Base-by-base conservation (phyloP, 2,329 filamentous ascomycete species). In the Phaeosphaeria sp. region DNA sequence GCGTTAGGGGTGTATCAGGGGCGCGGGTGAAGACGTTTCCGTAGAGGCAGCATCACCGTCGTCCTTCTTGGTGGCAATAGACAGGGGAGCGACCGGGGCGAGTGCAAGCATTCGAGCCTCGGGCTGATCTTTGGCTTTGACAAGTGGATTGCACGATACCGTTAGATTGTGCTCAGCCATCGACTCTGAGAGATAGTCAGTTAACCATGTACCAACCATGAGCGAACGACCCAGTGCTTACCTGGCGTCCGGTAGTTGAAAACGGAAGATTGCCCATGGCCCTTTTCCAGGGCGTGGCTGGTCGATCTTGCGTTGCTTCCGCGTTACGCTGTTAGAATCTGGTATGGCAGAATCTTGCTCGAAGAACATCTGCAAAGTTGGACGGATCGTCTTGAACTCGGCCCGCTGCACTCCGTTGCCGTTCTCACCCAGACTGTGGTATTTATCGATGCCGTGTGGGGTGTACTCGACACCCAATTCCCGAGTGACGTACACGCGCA, bases 241-340 rank as follows among this genome's bases (percentile, higher is more conserved):
- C 72, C 61, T 48, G 68, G 52, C 36, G 54, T 71, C 7, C 79
- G 74, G 59, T 80, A 81, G 61, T 79, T 79, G 76, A 59, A 80
- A 81, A 18, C 77, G 70, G 49, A 80, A 76, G 11, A 75, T 73
- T 1, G 71, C 75, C 77, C 78, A 80, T 6, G 78, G 72, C 46
- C 71, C 63, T 17, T 54, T 59, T 1, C 78, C 78, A 21, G 73
- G 74, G 1, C 76, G 71, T 33, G 57, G 60, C 7, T 44, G 24
- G 5, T 54, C 25, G 8, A 67, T 46, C 36, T 61, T 68, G 36
- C 56, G 63, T 20, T 59, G 57, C 48, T 58, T 50, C 7, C 43
- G 53, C 0, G 21, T 65, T 2, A 20, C 17, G 25, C 57, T 61
- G 1, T 6, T 13, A 2, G 36, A 44, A 20, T 70, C 66, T 2